A percentile compares a stretch with the other conserved stretches of the same genome.
Evolutionary conservation across 2,329 filamentous ascomycete species (phyloP).

Genomic region (Byssochlamys sp.): DNA sequence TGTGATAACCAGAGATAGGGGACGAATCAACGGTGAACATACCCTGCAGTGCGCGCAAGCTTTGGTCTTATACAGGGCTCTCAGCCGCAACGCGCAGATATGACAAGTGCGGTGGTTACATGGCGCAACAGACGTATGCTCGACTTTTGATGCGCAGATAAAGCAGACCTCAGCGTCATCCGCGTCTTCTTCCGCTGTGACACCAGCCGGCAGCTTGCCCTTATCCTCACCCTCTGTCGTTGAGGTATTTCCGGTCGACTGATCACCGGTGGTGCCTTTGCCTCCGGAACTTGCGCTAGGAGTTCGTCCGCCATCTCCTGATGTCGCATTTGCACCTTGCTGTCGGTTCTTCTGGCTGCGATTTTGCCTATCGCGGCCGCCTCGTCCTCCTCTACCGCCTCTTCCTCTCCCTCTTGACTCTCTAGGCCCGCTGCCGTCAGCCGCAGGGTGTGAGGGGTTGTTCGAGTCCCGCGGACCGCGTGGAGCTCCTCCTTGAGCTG

Average conservation of each 20-base stretch:
- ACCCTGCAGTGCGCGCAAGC: slow-evolving; percentile 92
- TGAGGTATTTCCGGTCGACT: slow-evolving; percentile 40
- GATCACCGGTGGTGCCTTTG: slow-evolving; percentile 36
- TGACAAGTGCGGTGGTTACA: slow-evolving; percentile 97
- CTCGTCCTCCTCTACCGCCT: slow-evolving; percentile 23
- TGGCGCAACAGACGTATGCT: slow-evolving; percentile 78
- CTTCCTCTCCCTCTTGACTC: slow-evolving; percentile 23
- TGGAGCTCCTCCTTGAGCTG: slow-evolving; percentile 1
- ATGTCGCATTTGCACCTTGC: slow-evolving; percentile 6
- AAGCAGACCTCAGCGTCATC: slow-evolving; percentile 80
- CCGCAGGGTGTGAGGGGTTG: slow-evolving; percentile 5
- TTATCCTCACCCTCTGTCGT: slow-evolving; percentile 22
- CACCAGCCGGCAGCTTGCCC: slow-evolving; percentile 18
- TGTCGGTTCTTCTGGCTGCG: slow-evolving; percentile 12
- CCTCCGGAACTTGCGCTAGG: slow-evolving; percentile 26
- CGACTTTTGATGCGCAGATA: slow-evolving; percentile 85
- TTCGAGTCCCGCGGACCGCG: slow-evolving; percentile 26
- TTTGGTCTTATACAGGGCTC: slow-evolving; percentile 91
- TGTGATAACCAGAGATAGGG: background rate
- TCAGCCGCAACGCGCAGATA: slow-evolving; percentile 82
- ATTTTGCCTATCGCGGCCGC: slow-evolving; percentile 22
- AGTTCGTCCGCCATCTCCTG: slow-evolving; percentile 16
- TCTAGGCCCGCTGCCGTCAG: slow-evolving; percentile 27
- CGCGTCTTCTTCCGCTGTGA: slow-evolving; percentile 41
- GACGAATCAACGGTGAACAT: slow-evolving; percentile 28